Percentiles rank a stretch among this genome's conserved stretches.
phyloP scores from a whole-genome alignment of 495 filamentous ascomycete genomes.

The Daldinia caldariorum region DNA sequence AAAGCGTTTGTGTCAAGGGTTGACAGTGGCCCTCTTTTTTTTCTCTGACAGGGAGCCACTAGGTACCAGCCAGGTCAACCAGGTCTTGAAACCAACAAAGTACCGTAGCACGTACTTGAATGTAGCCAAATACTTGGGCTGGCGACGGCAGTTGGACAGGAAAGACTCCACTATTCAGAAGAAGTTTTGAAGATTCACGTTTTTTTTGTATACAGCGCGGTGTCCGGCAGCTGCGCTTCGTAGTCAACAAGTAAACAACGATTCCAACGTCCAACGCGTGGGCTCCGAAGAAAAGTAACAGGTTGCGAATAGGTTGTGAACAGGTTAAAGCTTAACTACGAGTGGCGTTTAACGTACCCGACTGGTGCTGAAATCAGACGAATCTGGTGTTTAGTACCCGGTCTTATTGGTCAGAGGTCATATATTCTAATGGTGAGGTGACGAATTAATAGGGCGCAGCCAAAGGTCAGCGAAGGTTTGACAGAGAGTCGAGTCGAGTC shows the following conservation, averaged over 20 bases:
- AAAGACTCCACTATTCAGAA: slow-evolving; percentile 28
- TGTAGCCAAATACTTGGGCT: slow-evolving; percentile 12
- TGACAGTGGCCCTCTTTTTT: slow-evolving; percentile 12
- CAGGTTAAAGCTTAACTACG: neutral
- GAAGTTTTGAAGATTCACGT: slow-evolving; percentile 8
- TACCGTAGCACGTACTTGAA: slow-evolving; percentile 25
- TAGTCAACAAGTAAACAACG: slow-evolving; percentile 5
- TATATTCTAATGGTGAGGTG: slow-evolving; percentile 4
- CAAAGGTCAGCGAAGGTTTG: neutral
- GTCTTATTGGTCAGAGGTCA: neutral
- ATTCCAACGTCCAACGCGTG: slow-evolving; percentile 13
- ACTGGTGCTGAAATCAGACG: neutral
- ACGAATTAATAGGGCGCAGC: slow-evolving; percentile 25
- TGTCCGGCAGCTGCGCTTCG: slow-evolving; percentile 18
- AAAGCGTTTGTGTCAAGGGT: slow-evolving; percentile 38
- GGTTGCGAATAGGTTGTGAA: too few relatives aligned
- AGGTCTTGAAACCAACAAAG: neutral
- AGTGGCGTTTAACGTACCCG: slow-evolving; percentile 8
- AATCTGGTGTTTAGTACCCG: neutral
- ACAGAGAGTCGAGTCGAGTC: neutral
- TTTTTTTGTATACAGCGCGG: slow-evolving; percentile 20
- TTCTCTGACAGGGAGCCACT: slow-evolving; percentile 30
- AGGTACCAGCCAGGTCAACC: neutral
- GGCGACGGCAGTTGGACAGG: slow-evolving; percentile 27
- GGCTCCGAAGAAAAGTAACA: slow-evolving; percentile 17